Percentiles rank a stretch among this genome's conserved stretches.
These are phyloP conservation scores for Kluyveromyces sp. DNA, from an alignment of 1,139 yeast genomes.

Conservation along the genomic window DNA sequence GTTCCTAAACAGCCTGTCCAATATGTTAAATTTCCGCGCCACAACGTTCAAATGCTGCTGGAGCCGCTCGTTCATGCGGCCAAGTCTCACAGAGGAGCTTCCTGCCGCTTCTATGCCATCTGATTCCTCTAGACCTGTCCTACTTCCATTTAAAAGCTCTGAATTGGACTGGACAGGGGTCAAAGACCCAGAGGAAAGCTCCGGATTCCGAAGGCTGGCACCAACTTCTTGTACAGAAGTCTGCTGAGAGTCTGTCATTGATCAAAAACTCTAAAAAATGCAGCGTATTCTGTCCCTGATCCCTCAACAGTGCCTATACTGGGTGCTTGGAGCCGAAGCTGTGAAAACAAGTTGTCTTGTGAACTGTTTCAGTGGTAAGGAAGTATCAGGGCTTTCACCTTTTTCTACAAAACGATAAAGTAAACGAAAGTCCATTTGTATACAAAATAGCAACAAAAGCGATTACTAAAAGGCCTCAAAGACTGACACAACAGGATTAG, in stretches of 20 bases:
- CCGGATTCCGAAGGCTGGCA: neutral
- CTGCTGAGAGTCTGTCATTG: neutral
- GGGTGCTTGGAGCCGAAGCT: too few relatives aligned
- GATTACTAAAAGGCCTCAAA: too few relatives aligned
- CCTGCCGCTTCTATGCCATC: neutral
- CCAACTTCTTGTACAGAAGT: neutral
- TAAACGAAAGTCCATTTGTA: too few relatives aligned
- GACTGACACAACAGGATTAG: too few relatives aligned
- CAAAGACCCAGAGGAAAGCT: neutral
- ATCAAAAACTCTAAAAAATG: neutral
- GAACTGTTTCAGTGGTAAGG: too few relatives aligned
- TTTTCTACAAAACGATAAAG: too few relatives aligned
- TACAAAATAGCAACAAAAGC: too few relatives aligned
- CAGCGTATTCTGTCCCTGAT: too few relatives aligned
- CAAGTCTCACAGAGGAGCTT: neutral
- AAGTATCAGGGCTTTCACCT: too few relatives aligned
- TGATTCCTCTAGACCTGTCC: neutral
- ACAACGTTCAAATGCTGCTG: conserved; percentile 13
- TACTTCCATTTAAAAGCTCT: neutral
- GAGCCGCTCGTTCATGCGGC: conserved; percentile 2
- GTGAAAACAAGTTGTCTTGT: too few relatives aligned
- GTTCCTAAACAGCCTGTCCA: conserved; percentile 33
- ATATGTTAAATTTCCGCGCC: conserved; percentile 33
- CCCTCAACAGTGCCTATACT: too few relatives aligned
- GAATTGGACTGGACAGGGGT: neutral